Conservation (phyloP, 805 yeast species). For the Candida suzukii region DNA sequence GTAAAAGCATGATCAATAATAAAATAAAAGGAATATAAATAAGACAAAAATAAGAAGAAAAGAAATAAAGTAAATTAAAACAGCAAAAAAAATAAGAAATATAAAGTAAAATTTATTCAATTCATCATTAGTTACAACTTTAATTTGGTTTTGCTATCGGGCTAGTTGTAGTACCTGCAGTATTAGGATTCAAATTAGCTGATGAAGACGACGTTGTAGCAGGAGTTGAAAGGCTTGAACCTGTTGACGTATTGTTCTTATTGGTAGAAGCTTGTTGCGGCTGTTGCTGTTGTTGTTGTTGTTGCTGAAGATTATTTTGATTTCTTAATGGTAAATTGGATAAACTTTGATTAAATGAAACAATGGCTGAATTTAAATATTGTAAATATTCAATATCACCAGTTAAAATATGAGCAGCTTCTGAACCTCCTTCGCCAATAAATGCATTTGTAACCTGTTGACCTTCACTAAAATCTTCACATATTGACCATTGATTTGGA, state of each 20-base stretch:
- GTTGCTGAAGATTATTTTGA: slow-evolving; percentile 2
- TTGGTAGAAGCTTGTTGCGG: slow-evolving; percentile 4
- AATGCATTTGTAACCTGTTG: slow-evolving; percentile 71
- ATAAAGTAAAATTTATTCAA: too few species aligned
- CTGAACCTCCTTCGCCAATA: slow-evolving; percentile 49
- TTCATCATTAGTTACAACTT: neutral
- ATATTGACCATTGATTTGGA: slow-evolving; percentile 67
- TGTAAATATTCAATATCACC: slow-evolving; percentile 36
- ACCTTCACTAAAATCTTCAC: slow-evolving; percentile 80
- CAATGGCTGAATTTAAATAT: slow-evolving; percentile 25
- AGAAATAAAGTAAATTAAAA: too few species aligned
- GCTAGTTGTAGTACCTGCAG: neutral
- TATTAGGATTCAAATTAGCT: neutral
- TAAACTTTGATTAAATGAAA: slow-evolving; percentile 18
- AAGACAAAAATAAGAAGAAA: too few species aligned
- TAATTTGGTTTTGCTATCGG: neutral
- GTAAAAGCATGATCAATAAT: too few species aligned
- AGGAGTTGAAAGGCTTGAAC: neutral
- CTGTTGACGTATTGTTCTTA: neutral
- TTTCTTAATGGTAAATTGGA: slow-evolving; percentile 6
- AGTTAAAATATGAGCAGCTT: slow-evolving; percentile 61
- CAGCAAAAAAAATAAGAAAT: too few species aligned
- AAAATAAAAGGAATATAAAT: too few species aligned
- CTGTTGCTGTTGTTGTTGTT: slow-evolving; percentile 6
- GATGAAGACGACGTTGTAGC: neutral